A percentile compares a stretch with the other conserved stretches of the same genome.
These are phyloP conservation scores for Purshia tridentata DNA, from an alignment of 306 rosid species.

Conservation along the genomic window DNA sequence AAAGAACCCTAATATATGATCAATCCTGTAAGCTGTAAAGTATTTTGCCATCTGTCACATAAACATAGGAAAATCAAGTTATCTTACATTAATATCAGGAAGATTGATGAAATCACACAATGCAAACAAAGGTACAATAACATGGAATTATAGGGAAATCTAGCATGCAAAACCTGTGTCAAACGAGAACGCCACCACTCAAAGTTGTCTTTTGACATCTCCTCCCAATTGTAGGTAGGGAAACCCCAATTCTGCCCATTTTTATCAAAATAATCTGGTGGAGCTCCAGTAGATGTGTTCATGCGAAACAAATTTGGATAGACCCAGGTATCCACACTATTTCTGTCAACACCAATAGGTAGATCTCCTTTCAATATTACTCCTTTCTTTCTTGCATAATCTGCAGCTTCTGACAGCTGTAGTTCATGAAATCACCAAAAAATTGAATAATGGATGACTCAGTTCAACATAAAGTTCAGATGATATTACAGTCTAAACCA, in stretches of 20 bases:
- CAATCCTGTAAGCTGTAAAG: constrained; percentile 95
- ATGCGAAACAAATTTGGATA: constrained; percentile 85
- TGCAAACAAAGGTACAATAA: constrained; percentile 15
- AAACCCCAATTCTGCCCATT: constrained; percentile 99
- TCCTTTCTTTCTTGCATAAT: constrained; percentile 82
- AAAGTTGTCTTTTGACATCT: constrained; percentile 92
- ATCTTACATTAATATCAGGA: constrained; percentile 24
- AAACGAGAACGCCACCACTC: constrained; percentile 96
- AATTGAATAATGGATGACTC: constrained; percentile 18
- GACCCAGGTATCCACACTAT: constrained; percentile 98
- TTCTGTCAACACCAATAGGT: constrained; percentile 94
- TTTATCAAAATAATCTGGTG: constrained; percentile 98
- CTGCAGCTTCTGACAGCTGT: constrained; percentile 84
- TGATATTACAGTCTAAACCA: constrained; percentile 19
- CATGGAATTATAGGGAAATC: neutral
- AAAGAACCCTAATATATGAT: constrained; percentile 94
- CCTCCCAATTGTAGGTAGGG: constrained; percentile 99
- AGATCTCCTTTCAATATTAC: constrained; percentile 96
- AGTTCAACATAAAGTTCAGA: constrained; percentile 13
- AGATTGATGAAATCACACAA: constrained; percentile 8
- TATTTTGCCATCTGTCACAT: constrained; percentile 85
- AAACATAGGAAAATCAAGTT: constrained; percentile 35
- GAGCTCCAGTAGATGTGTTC: constrained; percentile 97
- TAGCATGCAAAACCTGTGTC: constrained; percentile 65
- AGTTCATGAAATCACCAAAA: constrained; percentile 29